Evolutionary conservation across 2,329 filamentous ascomycete genomes (phyloP), one percentile per base, ranked within the genome.

Genomic region (Bipolaris cookei): DNA sequence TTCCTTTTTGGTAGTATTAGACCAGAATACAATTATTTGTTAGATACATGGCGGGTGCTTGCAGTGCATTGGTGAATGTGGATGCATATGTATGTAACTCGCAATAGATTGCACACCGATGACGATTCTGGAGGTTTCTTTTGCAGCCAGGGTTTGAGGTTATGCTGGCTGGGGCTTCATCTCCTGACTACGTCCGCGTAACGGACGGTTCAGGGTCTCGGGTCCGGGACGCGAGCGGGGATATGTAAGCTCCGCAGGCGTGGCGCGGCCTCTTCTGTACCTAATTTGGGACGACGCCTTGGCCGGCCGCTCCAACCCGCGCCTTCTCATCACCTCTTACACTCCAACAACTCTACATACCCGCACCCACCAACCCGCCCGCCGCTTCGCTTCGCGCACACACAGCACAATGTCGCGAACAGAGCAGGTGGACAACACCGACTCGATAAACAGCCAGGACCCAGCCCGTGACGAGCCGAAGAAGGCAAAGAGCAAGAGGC

Each of bases 401-500:
- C 61, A 54, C 47, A 48, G 34, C 63, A 67, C 44, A 58, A 81
- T 81, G 79, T 80, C 80, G 75, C 79, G 78, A 67, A 78, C 79
- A 59, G 71, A 77, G 63, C 70, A 71, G 56, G 73, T 79, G 64
- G 77, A 80, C 60, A 73, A 75, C 25, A 73, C 70, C 58, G 79
- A 81, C 61, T 78, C 76, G 43, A 78, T 77, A 59, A 75, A 75
- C 49, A 74, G 73, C 67, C 75, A 80, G 65, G 79, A 79, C 54
- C 74, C 74, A n/a, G 71, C 72, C 51, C 72, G 73, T 52, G 66
- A 71, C 18, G 70, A 77, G 39, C 66, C 75, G 55, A 79, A 84
- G 82, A 95, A 88, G 80, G 95, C 70, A 52, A 97, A 97, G 87
- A 96, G 87, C 84, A 88, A 90, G 79, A 89, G 92, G 79, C 94